Base-by-base conservation (phyloP, 768 basidiomycete genomes). In the Tulasnella sp. region DNA sequence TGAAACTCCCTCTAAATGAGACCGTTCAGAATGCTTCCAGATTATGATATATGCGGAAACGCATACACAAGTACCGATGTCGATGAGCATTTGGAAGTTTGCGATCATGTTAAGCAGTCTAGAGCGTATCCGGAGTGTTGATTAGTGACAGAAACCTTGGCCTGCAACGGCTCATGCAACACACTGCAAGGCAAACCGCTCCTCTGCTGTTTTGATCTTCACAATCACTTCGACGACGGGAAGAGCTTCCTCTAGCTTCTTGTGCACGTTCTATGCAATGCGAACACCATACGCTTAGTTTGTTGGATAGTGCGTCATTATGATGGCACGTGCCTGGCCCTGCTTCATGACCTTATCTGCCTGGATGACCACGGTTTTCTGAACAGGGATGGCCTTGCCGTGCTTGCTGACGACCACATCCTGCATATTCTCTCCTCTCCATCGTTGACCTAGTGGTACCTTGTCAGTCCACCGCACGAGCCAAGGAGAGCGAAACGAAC, bases 91-190 rank as follows among this genome's bases (percentile, higher is more conserved):
- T 72, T 80, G 77, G 41, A 81, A 62, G 16, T 75, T 76, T 7
- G 79, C 77, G 12, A 81, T 74, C 80, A 80, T 81, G 65, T 80
- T 79, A 9, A 81, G 73, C 42, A 81, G 77, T 75, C 80, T 81
- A 44, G 22, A 64, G 39, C 40, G 35, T 19, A 66, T 12, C 26
- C 12, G 22, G 47, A 67, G 64, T 67, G 35, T 40, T 42, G 32
- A 11, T 22, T 41, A 26, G 16, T 19, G 44, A 64, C 14, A 17
- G n/a, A n/a, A 17, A 12, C 42, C 14, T 17, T 6, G 42, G 16
- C 4, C 7, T n/a, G 14, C 42, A 5, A 3, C 4, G 8, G 42
- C 2, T 73, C 72, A 73, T 19, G 68, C 26, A 29, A 40, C 78
- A 72, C 62, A 78, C 80, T 77, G 76, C 36, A 80, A 67, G 32